A percentile compares a stretch with the other conserved stretches of the same genome.
Evolutionary conservation across 495 filamentous ascomycete species (phyloP).

Genomic region (Penicillium odoratum): DNA sequence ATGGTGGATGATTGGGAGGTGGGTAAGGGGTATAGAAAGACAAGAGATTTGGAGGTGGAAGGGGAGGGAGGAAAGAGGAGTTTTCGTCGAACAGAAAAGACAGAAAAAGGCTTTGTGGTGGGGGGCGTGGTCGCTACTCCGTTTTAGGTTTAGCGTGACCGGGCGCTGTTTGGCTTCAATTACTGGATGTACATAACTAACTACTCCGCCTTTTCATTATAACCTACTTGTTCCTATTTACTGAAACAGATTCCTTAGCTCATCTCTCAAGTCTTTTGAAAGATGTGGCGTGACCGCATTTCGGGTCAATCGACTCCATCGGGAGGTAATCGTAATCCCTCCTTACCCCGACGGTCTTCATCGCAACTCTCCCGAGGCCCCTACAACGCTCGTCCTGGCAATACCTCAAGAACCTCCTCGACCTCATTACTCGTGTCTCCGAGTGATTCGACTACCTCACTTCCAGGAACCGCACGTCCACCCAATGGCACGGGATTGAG

Average conservation of each 20-base stretch:
- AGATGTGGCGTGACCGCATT: conserved; percentile 89
- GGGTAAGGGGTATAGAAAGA: conserved; percentile 5
- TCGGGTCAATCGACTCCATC: conserved; percentile 68
- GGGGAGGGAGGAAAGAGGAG: conserved; percentile 30
- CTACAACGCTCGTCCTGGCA: conserved; percentile 56
- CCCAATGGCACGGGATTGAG: conserved; percentile 67
- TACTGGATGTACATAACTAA: conserved; percentile 6
- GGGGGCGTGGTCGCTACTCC: conserved; percentile 41
- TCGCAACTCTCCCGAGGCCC: conserved; percentile 37
- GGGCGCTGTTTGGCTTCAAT: conserved; percentile 10
- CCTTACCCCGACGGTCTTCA: conserved; percentile 66
- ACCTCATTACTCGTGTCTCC: conserved; percentile 63
- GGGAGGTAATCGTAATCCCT: conserved; percentile 66
- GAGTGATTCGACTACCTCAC: conserved; percentile 71
- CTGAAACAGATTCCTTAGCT: not conserved
- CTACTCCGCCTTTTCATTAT: not conserved
- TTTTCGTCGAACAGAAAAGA: conserved; percentile 20
- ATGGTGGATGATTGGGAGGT: conserved; percentile 35
- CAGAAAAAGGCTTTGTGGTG: conserved; percentile 41
- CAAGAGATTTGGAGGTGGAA: conserved; percentile 20
- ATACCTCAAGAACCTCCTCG: conserved; percentile 62
- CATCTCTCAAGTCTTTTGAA: conserved; percentile 12
- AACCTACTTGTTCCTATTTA: too few relatives aligned
- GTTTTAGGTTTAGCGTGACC: conserved; percentile 31
- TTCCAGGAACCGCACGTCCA: conserved; percentile 59